Base-by-base conservation (phyloP, 2,329 filamentous ascomycete species). In the Penicillium corylophilum region DNA sequence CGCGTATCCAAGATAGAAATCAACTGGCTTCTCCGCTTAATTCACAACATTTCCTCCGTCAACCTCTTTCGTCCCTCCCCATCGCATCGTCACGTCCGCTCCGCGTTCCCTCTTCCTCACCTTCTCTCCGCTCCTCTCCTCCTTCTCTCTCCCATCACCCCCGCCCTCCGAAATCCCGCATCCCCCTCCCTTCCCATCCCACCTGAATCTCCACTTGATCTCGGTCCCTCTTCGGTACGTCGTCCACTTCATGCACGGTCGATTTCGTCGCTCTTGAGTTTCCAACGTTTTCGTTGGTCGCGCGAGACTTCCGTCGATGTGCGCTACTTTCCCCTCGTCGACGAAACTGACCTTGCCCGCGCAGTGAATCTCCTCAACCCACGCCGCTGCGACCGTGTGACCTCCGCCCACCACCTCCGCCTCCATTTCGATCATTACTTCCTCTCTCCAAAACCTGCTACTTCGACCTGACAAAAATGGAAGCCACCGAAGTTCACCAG, bases 401-500 rank as follows among this genome's bases (percentile, higher is more conserved):
- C 43, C 41, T 48, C 44, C 46, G 38, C 40, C 51, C 23, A 43
- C n/a, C 31, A 10, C 43, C 35, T 44, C 44, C 33, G 33, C 48
- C 49, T 51, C 47, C 29, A 42, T 44, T 46, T 48, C 56, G 51
- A 50, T 53, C 56, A 44, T 50, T 51, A 51, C 64, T 65, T 61
- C 56, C 40, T 55, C 65, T 62, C 59, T 38, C 18, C 35, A 13
- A 22, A 38, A 51, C 49, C 42, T 56, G 54, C 56, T 48, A 56
- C 53, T 49, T 48, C 51, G 40, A 35, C 44, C 13, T 57, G 35
- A 38, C 10, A 20, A 69, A 59, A 60, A 89, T 89, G 86, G 85
- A 86, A 67, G 70, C 78, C 53, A 69, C 79, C 62, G 85, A 88
- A 69, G 65, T 72, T 61, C 74, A 71, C 64, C 71, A 73, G 39